phyloP scores from a whole-genome alignment of 2,329 filamentous ascomycete genomes.

The Xylaria multiplex region DNA sequence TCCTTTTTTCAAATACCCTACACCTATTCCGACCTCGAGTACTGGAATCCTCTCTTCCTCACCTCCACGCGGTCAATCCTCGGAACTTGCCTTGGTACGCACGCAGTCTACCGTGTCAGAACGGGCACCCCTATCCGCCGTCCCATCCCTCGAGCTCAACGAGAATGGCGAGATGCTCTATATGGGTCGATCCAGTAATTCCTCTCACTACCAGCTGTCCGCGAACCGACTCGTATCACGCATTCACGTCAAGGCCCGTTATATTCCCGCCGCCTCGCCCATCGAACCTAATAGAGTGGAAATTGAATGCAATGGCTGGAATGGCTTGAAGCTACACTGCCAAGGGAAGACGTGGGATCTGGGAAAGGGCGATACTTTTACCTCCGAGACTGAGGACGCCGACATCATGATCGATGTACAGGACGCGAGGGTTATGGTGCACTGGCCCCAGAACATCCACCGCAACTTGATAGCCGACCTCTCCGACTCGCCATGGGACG shows the following conservation, averaged over 20 bases:
- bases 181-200: constrained; percentile 94
- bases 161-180: constrained; percentile 82
- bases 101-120: constrained; percentile 75
- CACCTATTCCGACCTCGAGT: constrained; percentile 91
- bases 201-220: constrained; percentile 93
- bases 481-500: constrained; percentile 78
- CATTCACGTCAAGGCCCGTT: constrained; percentile 89
- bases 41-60: constrained; percentile 91
- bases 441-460: constrained; percentile 77
- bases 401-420: constrained; percentile 97
- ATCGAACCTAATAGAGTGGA: constrained; percentile 82
- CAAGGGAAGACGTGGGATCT: constrained; percentile 88
- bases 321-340: constrained; percentile 92
- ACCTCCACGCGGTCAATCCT: constrained; percentile 66
- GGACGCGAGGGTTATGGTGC: constrained; percentile 86
- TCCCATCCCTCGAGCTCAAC: constrained; percentile 84
- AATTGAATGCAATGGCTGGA: constrained; percentile 94
- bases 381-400: constrained; percentile 84
- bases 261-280: constrained; percentile 73
- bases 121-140: constrained; percentile 81
- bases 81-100: constrained; percentile 65
- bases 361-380: constrained; percentile 87
- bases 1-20: constrained; percentile 80
- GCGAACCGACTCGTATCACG: constrained; percentile 92
- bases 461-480: constrained; percentile 60